Conservation (phyloP, 106 monocot species). For the Ottelia alismoides region DNA sequence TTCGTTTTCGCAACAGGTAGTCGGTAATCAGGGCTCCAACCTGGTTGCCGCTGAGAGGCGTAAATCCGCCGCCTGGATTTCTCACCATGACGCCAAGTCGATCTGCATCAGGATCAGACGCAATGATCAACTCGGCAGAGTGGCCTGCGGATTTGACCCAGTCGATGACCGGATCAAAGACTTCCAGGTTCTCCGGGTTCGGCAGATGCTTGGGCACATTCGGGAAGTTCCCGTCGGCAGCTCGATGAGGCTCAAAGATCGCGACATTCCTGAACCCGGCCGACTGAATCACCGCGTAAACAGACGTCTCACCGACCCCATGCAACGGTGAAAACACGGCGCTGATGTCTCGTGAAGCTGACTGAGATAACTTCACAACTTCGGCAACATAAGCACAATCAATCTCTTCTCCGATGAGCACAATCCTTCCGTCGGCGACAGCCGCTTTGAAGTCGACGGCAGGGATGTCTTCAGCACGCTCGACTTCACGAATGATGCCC, state of each 20-base stretch:
- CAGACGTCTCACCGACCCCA: background rate
- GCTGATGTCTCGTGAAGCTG: background rate
- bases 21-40: background rate
- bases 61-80: background rate
- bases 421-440: background rate
- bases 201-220: background rate
- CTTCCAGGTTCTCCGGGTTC: background rate
- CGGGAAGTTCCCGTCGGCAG: background rate
- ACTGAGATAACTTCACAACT: background rate
- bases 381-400: background rate
- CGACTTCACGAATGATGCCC: background rate
- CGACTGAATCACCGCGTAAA: background rate
- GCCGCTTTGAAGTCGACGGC: background rate
- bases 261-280: background rate
- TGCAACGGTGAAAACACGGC: background rate
- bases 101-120: background rate
- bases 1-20: background rate
- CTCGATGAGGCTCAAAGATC: background rate
- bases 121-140: background rate
- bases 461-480: background rate
- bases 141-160: too few species aligned
- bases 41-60: background rate
- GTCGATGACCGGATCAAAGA: background rate
- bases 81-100: background rate
- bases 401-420: background rate